A percentile compares a stretch with the other conserved stretches of the same genome.
These are phyloP conservation scores for Tilletia caries DNA, from an alignment of 1,284 basidiomycete genomes.

Conservation along the genomic window DNA sequence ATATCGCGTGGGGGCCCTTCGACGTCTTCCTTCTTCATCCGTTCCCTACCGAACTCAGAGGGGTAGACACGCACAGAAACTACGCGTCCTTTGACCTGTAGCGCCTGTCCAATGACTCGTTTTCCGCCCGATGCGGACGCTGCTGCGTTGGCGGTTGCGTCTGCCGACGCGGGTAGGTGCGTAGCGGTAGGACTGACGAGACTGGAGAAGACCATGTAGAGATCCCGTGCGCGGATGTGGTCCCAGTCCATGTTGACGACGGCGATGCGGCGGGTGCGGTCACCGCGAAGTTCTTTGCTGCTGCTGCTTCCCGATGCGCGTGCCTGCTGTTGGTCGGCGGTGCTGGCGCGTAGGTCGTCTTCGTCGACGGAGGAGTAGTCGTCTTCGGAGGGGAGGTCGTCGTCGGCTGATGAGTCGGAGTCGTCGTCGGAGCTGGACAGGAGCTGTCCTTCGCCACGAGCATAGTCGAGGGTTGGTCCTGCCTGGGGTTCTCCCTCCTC, in stretches of 20 bases:
- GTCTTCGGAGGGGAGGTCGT: constrained; percentile 27
- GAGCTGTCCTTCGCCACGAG: constrained; percentile 65
- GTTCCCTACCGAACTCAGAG: constrained; percentile 85
- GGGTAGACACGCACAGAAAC: constrained; percentile 69
- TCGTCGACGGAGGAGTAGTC: constrained; percentile 9
- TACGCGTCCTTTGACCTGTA: constrained; percentile 32
- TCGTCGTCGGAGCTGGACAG: constrained; percentile 34
- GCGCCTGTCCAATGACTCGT: constrained; percentile 19
- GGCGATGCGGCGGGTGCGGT: constrained; percentile 64
- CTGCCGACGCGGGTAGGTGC: constrained; percentile 17
- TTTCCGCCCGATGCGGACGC: constrained; percentile 11
- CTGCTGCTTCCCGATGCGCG: constrained; percentile 42
- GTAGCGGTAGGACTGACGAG: constrained; percentile 61
- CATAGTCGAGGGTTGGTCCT: constrained; percentile 67
- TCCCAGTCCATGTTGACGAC: constrained; percentile 99
- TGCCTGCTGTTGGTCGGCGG: neutral
- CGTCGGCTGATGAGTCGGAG: constrained; percentile 20
- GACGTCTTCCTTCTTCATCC: constrained; percentile 79
- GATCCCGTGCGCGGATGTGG: constrained; percentile 80
- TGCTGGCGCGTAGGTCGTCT: neutral
- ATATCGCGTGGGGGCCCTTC: constrained; percentile 86
- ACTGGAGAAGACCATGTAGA: constrained; percentile 90
- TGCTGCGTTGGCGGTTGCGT: constrained; percentile 4
- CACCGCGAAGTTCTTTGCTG: constrained; percentile 37
- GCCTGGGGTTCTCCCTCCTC: constrained; percentile 14